Conservation (phyloP, 1,139 yeast species). For the Geotrichum histeridarum region DNA sequence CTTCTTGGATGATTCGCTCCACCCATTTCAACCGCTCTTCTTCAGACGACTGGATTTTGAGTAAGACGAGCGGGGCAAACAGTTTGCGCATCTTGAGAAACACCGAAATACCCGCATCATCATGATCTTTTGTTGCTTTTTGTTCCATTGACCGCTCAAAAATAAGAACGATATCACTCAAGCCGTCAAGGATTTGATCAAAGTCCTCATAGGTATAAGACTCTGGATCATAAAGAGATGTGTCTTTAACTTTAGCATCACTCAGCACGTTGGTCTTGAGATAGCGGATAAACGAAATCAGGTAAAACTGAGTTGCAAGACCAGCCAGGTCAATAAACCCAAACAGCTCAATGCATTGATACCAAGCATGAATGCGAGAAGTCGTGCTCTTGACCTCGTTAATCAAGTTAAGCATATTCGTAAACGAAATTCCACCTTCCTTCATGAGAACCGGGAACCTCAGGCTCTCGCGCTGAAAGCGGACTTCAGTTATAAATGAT, state of each 20-base stretch:
- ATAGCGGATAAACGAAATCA: constrained; percentile 1
- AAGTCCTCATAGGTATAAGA: not conserved
- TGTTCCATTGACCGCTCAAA: constrained; percentile 1
- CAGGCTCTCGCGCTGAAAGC: not conserved
- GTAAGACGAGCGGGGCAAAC: not conserved
- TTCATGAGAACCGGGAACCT: not conserved
- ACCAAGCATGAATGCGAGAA: not conserved
- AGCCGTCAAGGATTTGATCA: not conserved
- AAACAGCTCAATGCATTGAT: constrained; percentile 1
- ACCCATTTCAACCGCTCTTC: constrained; percentile 1
- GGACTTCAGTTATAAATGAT: not conserved
- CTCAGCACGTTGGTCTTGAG: not conserved
- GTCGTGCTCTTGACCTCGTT: constrained; percentile 1
- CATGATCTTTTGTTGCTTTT: not conserved
- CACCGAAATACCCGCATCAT: not conserved
- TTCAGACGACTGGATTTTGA: not conserved
- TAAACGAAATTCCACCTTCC: not conserved
- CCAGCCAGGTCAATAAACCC: constrained; percentile 5
- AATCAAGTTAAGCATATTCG: not conserved
- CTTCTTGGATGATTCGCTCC: not conserved
- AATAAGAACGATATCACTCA: not conserved
- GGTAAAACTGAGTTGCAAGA: constrained; percentile 5
- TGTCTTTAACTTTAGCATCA: not conserved
- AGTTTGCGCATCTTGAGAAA: constrained; percentile 1
- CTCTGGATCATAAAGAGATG: not conserved